Conservation (phyloP, 164 flowering plant genomes). For the Kalanchoe fedtschenkoi region DNA sequence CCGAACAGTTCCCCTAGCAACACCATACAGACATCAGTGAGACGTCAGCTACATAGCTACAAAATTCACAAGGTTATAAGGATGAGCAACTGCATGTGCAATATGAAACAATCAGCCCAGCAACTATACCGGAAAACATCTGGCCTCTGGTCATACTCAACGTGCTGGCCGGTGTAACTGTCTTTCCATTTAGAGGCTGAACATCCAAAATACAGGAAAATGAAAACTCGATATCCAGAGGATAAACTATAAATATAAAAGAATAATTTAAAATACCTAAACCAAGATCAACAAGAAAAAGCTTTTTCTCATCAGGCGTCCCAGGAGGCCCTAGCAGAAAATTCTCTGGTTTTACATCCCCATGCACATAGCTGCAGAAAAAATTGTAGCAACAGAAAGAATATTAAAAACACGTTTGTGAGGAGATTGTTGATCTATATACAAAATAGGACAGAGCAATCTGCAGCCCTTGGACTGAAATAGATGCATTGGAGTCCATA, state of each 20-base stretch:
- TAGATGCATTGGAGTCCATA: no score
- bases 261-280: constrained; percentile 26
- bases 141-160: constrained; percentile 66
- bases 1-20: constrained; percentile 52
- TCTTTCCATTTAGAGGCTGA: constrained; percentile 54
- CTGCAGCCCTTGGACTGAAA: no score
- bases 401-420: neutral
- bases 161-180: constrained; percentile 34
- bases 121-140: constrained; percentile 56
- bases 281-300: constrained; percentile 61
- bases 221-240: neutral
- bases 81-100: neutral
- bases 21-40: neutral
- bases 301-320: constrained; percentile 47
- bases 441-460: no score
- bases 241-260: neutral
- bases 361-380: constrained; percentile 49
- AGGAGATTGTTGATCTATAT: neutral
- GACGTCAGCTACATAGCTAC: neutral
- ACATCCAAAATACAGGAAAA: constrained; percentile 3
- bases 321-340: constrained; percentile 56
- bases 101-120: neutral
- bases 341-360: constrained; percentile 71
- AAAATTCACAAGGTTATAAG: no score
- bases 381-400: neutral